These are phyloP conservation scores for Trifolium subterraneum DNA, from an alignment of 306 rosid species.

Conservation along the genomic window DNA sequence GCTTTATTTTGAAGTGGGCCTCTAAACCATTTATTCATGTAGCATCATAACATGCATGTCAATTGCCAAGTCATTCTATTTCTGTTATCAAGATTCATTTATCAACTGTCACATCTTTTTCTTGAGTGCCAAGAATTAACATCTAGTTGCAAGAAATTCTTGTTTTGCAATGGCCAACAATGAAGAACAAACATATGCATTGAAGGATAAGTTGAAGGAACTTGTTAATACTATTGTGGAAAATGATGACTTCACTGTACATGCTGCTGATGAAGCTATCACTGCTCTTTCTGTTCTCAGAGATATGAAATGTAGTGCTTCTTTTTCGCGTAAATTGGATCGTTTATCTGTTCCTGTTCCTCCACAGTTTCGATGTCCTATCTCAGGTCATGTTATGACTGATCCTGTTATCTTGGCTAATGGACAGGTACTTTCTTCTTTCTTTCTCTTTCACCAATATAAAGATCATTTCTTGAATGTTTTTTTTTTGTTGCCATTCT, in stretches of 20 bases:
- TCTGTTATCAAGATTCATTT: constrained; percentile 11
- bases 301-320: constrained; percentile 33
- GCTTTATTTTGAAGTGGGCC: background rate
- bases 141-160: background rate
- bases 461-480: background rate
- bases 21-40: background rate
- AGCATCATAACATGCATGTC: background rate
- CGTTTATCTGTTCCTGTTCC: constrained; percentile 45
- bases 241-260: constrained; percentile 46
- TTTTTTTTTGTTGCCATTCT: background rate
- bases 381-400: constrained; percentile 60
- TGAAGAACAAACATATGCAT: background rate
- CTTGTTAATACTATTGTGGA: constrained; percentile 57
- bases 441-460: background rate
- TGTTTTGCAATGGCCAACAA: constrained; percentile 15
- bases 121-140: background rate
- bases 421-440: constrained; percentile 58
- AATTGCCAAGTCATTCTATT: background rate
- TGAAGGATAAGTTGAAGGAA: constrained; percentile 57
- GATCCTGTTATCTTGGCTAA: constrained; percentile 82
- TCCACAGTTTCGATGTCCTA: constrained; percentile 71
- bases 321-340: constrained; percentile 40
- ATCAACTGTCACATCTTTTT: background rate
- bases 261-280: constrained; percentile 58
- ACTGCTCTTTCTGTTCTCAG: constrained; percentile 54